Base-by-base conservation (phyloP, 2,329 filamentous ascomycete species). In the Aspergillus bombycis region DNA sequence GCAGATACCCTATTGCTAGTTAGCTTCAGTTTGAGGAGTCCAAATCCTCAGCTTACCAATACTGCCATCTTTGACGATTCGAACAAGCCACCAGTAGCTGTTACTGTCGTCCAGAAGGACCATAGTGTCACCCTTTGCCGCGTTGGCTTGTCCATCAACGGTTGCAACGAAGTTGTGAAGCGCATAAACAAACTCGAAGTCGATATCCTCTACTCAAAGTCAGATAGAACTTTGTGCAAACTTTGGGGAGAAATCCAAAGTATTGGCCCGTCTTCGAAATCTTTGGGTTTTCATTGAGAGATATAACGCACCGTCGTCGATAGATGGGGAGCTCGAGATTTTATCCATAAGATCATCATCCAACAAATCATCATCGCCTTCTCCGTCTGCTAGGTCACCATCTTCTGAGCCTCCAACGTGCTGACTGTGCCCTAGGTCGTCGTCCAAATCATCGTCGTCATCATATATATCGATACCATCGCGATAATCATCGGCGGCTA, bases 181-280 rank as follows among this genome's bases (percentile, higher is more conserved):
- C 32, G 95, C 95, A 81, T 99, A 99, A 65, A 99, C 95, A 81
- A 98, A 98, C 78, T 98, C 94, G 83, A 99, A 98, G 85, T 99
- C 95, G 80, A 99, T 99, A 75, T 99, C 95, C 87, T 99, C 95
- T 98, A 84, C 79, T 80, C 90, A 85, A 85, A 88, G 91, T 97
- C 93, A 97, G 93, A 89, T 90, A 83, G 91, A 87, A 81, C 86
- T 86, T 78, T 85, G 30, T 41, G 41, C n/a, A 30, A 62, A 34
- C 19, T 32, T n/a, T 50, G 12, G 52, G 12, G 19, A 41, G 8
- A 19, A 19, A 19, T 21, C 14, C 38, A 36, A 46, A 30, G 19
- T 8, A 8, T 28, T 19, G 43, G 45, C 32, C 43, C 7, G 28
- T 30, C 26, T 14, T 26, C 12, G 48, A 55, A 3, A 38, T 26